Base-by-base conservation (phyloP, 2,329 filamentous ascomycete genomes). In the Verticillium longisporum region DNA sequence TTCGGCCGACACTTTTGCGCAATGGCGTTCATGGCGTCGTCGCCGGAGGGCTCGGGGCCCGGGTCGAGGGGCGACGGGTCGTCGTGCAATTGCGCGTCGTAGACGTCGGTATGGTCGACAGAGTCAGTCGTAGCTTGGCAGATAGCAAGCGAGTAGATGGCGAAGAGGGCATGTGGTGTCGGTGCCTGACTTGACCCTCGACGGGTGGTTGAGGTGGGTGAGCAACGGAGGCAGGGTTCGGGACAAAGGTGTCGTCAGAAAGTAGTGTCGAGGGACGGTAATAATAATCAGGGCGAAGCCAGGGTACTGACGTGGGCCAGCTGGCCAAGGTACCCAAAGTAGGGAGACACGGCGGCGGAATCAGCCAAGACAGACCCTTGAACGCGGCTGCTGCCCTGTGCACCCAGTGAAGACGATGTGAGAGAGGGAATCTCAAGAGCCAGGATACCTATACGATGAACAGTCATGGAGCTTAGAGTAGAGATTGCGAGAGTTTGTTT, bases 1-100 rank as follows among this genome's bases (percentile, higher is more conserved):
- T 97, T 98, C 33, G 95, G 94, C 63, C 94, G 91, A 76, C 85
- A 88, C 75, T 81, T 86, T 70, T 88, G 82, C 75, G 85, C 81
- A 65, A 88, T 80, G 71, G 85, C 81, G 71, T 88, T 82, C 86
- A 89, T 88, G 63, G 69, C 71, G 73, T 41, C 56, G 55, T 56
- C 33, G 37, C 64, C 68, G 68, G 61, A 64, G 67, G 56, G 57
- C 60, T 64, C 62, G 61, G 62, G 50, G 59, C 55, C 62, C 62
- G 53, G n/a, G 21, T 57, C 54, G 57, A 53, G 21, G 54, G 21
- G 53, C 9, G 18, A 1, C 9, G 18, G 4, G 6, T 36, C 31
- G 15, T 36, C 32, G 32, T 37, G 9, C 10, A 34, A 6, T 11
- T n/a, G 55, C 21, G 21, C 14, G 26, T 36, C n/a, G 55, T 56